Base-by-base conservation (phyloP, 495 filamentous ascomycete species). In the Daldinia decipiens region DNA sequence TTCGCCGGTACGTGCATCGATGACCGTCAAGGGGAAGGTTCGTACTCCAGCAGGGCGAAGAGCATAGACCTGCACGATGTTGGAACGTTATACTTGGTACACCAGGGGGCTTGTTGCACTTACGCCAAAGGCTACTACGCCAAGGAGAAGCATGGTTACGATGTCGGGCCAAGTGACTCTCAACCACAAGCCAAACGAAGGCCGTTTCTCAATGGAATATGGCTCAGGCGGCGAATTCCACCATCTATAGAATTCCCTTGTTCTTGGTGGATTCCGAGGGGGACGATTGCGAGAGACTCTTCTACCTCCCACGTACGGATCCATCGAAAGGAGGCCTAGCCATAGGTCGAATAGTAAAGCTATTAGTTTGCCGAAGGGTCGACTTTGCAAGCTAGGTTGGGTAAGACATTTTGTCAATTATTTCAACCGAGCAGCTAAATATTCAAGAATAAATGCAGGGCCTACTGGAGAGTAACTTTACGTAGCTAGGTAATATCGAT, bases 71-170 rank as follows among this genome's bases (percentile, higher is more conserved):
- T 81, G 47, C 31, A 9, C 19, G 31, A 29, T 52, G 32, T 54
- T 26, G 19, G 27, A 19, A 15, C 5, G 24, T 9, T 73, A 57
- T 65, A 6, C 21, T 43, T 19, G 51, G 6, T 51, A 24, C 7
- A 61, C n/a, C 4, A 57, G 15, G 34, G 12, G 11, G 15, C 47
- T 34, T 31, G 11, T 8, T 17, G 21, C 11, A 68, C 77, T 65
- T 76, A 84, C 84, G 15, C 81, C 80, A 17, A 86, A 72, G 1
- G 79, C 82, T 63, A 84, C 67, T 51, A 76, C 80, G 19, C 83
- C 84, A 53, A 86, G 63, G 36, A 77, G 36, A 29, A 76, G 59
- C 80, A 85, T 84, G 0, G 83, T 83, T 8, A 86, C 34, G 52
- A 86, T 77, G 67, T 86, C 84, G 0, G 81, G 71, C 78, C 79